A percentile compares a stretch with the other conserved stretches of the same genome.
These are phyloP conservation scores for Vinca minor DNA, from an alignment of 257 asterid species.

Conservation along the genomic window DNA sequence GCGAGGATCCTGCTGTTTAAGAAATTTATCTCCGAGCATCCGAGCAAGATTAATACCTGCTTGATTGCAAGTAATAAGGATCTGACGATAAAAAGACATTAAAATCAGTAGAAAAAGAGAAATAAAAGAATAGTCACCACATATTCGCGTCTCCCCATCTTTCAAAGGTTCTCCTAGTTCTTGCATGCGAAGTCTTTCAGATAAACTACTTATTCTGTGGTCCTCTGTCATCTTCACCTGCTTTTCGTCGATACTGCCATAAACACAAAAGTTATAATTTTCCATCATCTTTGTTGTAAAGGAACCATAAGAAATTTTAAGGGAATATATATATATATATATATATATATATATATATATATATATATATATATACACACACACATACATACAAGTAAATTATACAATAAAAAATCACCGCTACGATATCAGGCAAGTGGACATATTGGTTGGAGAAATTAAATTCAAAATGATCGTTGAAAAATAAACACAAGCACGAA, in stretches of 20 bases:
- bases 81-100: slow-evolving; percentile 14
- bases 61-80: slow-evolving; percentile 12
- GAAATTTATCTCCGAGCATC: slow-evolving; percentile 97
- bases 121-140: slow-evolving; percentile 44
- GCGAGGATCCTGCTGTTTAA: slow-evolving; percentile 84
- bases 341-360: neutral
- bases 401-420: neutral
- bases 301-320: neutral
- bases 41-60: slow-evolving; percentile 91
- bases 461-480: neutral
- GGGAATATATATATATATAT: neutral
- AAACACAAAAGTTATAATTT: slow-evolving; percentile 11
- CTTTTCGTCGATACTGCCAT: slow-evolving; percentile 67
- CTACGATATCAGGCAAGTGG: neutral
- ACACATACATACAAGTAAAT: neutral
- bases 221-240: slow-evolving; percentile 94
- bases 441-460: neutral
- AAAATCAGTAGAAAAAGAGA: neutral
- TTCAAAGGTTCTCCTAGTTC: slow-evolving; percentile 68
- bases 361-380: neutral
- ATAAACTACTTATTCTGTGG: slow-evolving; percentile 66
- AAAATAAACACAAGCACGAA: neutral
- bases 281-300: slow-evolving; percentile 1
- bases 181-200: slow-evolving; percentile 80
- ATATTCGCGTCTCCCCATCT: slow-evolving; percentile 89